Base-by-base conservation (phyloP, 176 grass and related monocot species). In the Zizania latifolia region DNA sequence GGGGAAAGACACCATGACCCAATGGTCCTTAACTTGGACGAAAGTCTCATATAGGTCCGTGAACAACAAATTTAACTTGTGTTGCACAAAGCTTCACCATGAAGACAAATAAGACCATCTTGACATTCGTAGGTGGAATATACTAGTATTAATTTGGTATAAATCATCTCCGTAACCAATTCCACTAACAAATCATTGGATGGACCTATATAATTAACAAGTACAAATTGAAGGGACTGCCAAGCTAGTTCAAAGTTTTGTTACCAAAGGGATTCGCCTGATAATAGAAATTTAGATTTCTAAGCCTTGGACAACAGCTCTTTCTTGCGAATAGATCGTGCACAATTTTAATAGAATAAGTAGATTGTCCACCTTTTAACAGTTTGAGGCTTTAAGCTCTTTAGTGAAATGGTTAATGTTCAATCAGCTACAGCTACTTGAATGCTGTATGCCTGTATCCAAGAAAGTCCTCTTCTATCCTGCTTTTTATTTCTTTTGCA, bases 191-290 rank as follows among this genome's bases (percentile, higher is more conserved):
- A n/a, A n/a, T n/a, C n/a, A n/a, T n/a, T n/a, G n/a, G n/a, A n/a
- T n/a, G n/a, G n/a, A n/a, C n/a, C n/a, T n/a, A n/a, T n/a, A n/a
- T n/a, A n/a, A n/a, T n/a, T n/a, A n/a, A n/a, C n/a, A n/a, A n/a
- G n/a, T n/a, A n/a, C 30, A 77, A 65, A 65, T 65, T 65, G 46
- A 65, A 27, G 11, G 43, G 59, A 10, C 8, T 37, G 44, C 23
- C 60, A 65, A 64, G 39, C 74, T 64, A 64, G 11, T 44, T 48
- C 12, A 13, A 26, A 77, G n/a, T 65, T 77, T 37, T 62, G 41
- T 30, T 44, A 24, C 30, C 74, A 64, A 76, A 45, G 36, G 45
- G 19, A 70, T 13, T 32, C n/a, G 9, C 21, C n/a, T 38, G 43
- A 63, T 27, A 50, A 37, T 27, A 65, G 3, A 37, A 23, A 11